Evolutionary conservation across 345 rosid genomes (phyloP), one percentile per base, ranked within the genome.

Genomic region (Citrus medica): DNA sequence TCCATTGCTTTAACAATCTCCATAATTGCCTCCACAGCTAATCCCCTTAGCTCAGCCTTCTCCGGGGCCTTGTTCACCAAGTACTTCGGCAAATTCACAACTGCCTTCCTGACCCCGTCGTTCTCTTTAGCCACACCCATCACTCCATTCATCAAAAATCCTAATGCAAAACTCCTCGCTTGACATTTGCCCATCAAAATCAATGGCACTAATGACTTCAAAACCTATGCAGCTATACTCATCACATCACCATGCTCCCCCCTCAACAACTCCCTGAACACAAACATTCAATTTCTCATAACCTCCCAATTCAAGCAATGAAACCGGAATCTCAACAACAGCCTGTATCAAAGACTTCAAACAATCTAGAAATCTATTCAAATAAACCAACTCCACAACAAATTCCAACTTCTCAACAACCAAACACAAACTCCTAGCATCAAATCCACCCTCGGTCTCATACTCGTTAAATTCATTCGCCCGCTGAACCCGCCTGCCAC

Each of bases 31-130:
- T 92, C 99, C 83, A 91, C 98, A 0, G 95, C 98, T 69, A 76
- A 80, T 12, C 92, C 94, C 82, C 99, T 88, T 0, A 88, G 90
- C 82, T 93, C 98, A 1, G 95, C 94, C 88, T 92, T 95, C 89
- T 90, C 97, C n/a, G 93, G 98, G 13, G 96, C 97, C 89, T 90
- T 93, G 17, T 83, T 88, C 63, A 74, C 88, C 85, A 95, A 81
- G 80, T 87, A 93, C 82, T 80, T 89, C 0, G 93, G 98, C 73
- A 93, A 86, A 87, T 87, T 92, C 62, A 83, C 83, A 13, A 89
- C 79, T 5, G 95, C 91, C 58, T 87, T 88, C 69, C 85, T 88
- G 76, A 91, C 65, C 5, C 85, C 92, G 2, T 71, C 86, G 9
- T 83, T 85, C 73, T 82, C 80, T 76, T 78, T 84, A 6, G 80